phyloP scores from a whole-genome alignment of 1,284 basidiomycete species.

The Cutaneotrichosporon dermatis region DNA sequence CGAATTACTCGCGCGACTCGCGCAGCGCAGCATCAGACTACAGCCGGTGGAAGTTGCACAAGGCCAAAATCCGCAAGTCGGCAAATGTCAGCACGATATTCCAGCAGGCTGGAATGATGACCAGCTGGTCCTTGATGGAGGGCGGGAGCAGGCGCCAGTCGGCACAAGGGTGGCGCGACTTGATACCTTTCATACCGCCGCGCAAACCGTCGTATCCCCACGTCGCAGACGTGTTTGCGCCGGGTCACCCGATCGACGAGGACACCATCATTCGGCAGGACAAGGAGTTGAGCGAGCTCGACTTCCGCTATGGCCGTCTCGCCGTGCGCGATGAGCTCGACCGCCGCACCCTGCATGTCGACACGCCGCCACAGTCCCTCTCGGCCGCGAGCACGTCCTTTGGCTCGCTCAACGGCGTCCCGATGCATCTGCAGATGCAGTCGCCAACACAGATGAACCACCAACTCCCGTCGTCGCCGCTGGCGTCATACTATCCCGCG shows the following conservation, averaged over 20 bases:
- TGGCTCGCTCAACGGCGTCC: too few species aligned
- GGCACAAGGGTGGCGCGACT: conserved; percentile 4
- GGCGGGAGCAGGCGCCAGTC: not conserved
- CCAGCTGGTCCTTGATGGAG: conserved; percentile 38
- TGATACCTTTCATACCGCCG: not conserved
- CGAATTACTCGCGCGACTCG: not conserved
- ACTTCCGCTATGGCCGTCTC: conserved; percentile 36
- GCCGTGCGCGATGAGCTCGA: conserved; percentile 38
- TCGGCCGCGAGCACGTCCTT: too few species aligned
- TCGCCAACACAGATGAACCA: not conserved
- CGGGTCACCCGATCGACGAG: conserved; percentile 4
- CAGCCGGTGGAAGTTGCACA: conserved; percentile 32
- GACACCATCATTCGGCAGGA: conserved; percentile 28
- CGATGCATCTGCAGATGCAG: not conserved
- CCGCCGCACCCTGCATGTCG: conserved; percentile 10
- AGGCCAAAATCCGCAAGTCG: conserved; percentile 20
- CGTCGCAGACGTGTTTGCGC: too few species aligned
- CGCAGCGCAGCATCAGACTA: conserved; percentile 20
- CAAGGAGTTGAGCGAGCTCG: conserved; percentile 37
- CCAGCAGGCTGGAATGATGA: conserved; percentile 27
- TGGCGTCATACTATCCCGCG: conserved; percentile 24
- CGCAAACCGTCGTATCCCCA: not conserved
- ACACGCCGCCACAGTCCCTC: conserved; percentile 3
- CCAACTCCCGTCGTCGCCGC: conserved; percentile 14
- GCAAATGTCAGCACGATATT: conserved; percentile 28